Conservation (phyloP, 108 stramenopile species). For the Mayamaea pseudoterrestris region DNA sequence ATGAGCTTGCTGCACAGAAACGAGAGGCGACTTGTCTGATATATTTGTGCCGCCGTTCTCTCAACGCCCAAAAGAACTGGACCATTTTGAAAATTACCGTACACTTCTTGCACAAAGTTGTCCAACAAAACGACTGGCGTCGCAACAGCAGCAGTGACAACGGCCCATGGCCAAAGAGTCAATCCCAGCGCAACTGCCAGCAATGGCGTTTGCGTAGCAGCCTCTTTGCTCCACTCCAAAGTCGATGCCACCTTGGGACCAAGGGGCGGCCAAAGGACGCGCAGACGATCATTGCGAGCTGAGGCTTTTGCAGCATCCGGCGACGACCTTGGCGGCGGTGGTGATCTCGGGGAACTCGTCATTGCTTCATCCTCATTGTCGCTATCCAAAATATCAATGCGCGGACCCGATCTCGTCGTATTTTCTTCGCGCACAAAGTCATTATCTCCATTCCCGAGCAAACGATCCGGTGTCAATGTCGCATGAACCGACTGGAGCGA, state of each 20-base stretch:
- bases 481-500: conserved; percentile 42
- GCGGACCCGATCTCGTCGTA: conserved; percentile 1
- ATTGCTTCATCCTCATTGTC: conserved; percentile 11
- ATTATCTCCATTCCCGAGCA: conserved; percentile 3
- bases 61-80: conserved; percentile 41
- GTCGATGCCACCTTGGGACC: conserved; percentile 42
- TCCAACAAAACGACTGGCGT: conserved; percentile 48
- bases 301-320: conserved; percentile 7
- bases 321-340: neutral
- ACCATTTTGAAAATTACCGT: conserved; percentile 39
- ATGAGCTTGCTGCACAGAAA: conserved; percentile 36
- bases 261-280: conserved; percentile 71
- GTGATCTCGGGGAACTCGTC: no score
- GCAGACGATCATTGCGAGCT: conserved; percentile 20
- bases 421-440: conserved; percentile 38
- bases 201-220: conserved; percentile 38
- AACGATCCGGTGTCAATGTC: conserved; percentile 29
- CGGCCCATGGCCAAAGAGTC: conserved; percentile 56
- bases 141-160: conserved; percentile 46
- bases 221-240: conserved; percentile 31
- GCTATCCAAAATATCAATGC: conserved; percentile 1
- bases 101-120: conserved; percentile 45
- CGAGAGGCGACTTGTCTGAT: conserved; percentile 43
- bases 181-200: conserved; percentile 52
- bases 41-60: conserved; percentile 43